Conservation (phyloP, 2,329 filamentous ascomycete species). For the Trichoderma atrobrunneum region DNA sequence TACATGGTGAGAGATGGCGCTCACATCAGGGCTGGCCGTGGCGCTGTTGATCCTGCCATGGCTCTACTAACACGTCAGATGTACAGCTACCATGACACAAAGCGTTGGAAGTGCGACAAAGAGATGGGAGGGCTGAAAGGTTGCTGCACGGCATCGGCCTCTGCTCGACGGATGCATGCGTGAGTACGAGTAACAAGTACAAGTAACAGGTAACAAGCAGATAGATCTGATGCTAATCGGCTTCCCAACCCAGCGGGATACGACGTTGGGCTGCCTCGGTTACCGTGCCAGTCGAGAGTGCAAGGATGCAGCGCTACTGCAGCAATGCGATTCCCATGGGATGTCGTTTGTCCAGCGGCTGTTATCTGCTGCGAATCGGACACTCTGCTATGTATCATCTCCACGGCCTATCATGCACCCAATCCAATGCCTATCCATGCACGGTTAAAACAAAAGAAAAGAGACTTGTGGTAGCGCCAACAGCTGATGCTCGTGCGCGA, state of each 20-base stretch:
- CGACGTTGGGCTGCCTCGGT: constrained; percentile 12
- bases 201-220: background rate
- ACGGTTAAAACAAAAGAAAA: background rate
- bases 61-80: background rate
- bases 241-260: constrained; percentile 4
- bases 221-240: constrained; percentile 12
- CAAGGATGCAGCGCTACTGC: background rate
- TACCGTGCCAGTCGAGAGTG: background rate
- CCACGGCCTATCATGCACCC: background rate
- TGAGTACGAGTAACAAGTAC: background rate
- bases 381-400: background rate
- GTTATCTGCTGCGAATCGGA: background rate
- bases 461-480: background rate
- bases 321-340: background rate
- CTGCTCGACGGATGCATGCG: background rate
- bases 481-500: background rate
- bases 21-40: background rate
- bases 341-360: background rate
- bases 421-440: background rate
- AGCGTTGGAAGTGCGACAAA: background rate
- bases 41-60: background rate
- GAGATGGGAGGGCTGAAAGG: background rate
- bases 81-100: background rate
- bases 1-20: background rate
- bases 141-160: background rate